Evolutionary conservation across 2,329 filamentous ascomycete species (phyloP).

Genomic region (Aspergillus felis): DNA sequence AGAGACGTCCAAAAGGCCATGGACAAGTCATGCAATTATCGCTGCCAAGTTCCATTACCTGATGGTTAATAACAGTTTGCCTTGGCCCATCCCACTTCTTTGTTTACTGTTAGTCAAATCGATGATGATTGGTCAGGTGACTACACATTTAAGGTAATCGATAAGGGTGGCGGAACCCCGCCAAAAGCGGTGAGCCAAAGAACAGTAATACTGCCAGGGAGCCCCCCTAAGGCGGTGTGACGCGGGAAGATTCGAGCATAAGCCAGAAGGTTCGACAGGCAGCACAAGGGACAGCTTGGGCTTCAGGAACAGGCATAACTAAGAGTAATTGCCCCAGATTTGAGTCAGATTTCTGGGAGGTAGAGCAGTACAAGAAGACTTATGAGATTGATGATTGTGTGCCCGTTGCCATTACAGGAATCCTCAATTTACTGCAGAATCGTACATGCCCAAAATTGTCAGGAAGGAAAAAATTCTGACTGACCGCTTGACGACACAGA

Average conservation of each 20-base stretch:
- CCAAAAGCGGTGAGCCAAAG: slow-evolving; percentile 10
- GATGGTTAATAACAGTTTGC: not conserved
- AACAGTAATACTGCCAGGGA: slow-evolving; percentile 18
- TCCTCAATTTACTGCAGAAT: not conserved
- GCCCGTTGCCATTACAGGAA: not conserved
- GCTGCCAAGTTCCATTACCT: not conserved
- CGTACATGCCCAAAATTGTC: not conserved
- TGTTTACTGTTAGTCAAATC: not conserved
- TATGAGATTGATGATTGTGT: not conserved
- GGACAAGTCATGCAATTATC: not conserved
- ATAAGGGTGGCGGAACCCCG: slow-evolving; percentile 18
- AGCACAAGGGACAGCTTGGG: not conserved
- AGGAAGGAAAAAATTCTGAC: slow-evolving; percentile 19
- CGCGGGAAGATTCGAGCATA: slow-evolving; percentile 23
- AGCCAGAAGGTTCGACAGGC: slow-evolving; percentile 41
- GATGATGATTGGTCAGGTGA: not conserved
- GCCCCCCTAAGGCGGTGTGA: slow-evolving; percentile 21
- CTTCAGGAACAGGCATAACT: not conserved
- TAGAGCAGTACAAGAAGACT: not conserved
- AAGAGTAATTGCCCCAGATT: not conserved
- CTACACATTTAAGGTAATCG: slow-evolving; percentile 7
- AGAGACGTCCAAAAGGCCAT: no score
- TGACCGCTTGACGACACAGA: slow-evolving; percentile 19
- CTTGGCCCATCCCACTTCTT: not conserved
- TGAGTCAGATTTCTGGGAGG: not conserved